These are phyloP conservation scores for Diplocarpon mali DNA, from an alignment of 2,329 filamentous ascomycete genomes.

Conservation along the genomic window DNA sequence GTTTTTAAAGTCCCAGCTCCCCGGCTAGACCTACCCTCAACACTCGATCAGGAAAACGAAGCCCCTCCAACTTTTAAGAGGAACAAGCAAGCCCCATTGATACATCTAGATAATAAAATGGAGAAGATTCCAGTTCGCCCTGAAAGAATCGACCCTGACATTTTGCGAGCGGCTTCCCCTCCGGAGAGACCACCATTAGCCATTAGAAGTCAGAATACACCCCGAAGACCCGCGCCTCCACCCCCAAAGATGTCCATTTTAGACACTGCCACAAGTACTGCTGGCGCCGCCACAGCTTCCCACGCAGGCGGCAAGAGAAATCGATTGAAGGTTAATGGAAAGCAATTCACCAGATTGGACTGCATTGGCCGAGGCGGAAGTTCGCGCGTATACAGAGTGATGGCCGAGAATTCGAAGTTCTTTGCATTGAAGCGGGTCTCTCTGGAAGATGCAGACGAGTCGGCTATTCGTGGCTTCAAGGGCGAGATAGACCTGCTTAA, in stretches of 20 bases:
- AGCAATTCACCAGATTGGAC: constrained; percentile 80
- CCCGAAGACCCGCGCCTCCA: constrained; percentile 64
- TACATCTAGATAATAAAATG: constrained; percentile 21
- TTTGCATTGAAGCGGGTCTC: constrained; percentile 91
- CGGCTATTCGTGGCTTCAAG: constrained; percentile 75
- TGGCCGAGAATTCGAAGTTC: constrained; percentile 92
- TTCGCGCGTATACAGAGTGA: constrained; percentile 89
- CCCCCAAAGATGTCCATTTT: constrained; percentile 94
- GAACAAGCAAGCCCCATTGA: constrained; percentile 23
- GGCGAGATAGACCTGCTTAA: constrained; percentile 88
- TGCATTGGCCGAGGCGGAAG: constrained; percentile 87
- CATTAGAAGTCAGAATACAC: constrained; percentile 53
- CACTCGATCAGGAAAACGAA: constrained; percentile 78
- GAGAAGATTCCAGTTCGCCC: constrained; percentile 43
- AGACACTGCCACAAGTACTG: constrained; percentile 78
- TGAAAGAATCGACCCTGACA: constrained; percentile 34
- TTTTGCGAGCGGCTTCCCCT: constrained; percentile 31
- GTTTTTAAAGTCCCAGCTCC: constrained; percentile 47
- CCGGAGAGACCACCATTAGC: constrained; percentile 47
- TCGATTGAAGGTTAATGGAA: constrained; percentile 80
- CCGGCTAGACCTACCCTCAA: constrained; percentile 47
- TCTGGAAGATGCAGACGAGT: constrained; percentile 78
- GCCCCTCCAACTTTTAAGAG: constrained; percentile 57
- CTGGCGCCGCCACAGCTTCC: constrained; percentile 65
- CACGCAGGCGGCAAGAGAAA: constrained; percentile 62